Evolutionary conservation across 2,329 filamentous ascomycete species (phyloP).

Genomic region (Colletotrichum horii): DNA sequence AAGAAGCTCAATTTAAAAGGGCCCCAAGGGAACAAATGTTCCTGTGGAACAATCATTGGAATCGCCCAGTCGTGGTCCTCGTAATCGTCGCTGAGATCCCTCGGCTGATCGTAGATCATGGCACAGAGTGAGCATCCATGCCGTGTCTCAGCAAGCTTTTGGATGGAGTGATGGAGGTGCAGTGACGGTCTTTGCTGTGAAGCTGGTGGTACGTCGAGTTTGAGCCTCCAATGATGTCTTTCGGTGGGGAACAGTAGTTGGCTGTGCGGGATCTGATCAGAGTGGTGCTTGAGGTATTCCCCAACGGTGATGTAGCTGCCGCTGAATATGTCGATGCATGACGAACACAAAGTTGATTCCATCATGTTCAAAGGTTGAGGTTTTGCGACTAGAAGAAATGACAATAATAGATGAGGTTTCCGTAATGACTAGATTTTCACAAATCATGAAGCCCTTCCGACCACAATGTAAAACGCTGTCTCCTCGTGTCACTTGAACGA

Average conservation of each 20-base stretch:
- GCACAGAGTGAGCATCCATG: background rate
- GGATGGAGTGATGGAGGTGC: background rate
- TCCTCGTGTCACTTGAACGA: background rate
- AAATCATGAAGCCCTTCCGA: background rate
- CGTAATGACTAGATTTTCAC: background rate
- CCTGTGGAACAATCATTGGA: background rate
- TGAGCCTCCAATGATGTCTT: background rate
- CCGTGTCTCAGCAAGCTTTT: background rate
- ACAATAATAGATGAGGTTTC: background rate
- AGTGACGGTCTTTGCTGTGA: background rate
- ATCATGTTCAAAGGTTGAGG: background rate
- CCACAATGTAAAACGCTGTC: background rate
- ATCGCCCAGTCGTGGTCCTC: background rate
- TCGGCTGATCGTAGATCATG: background rate
- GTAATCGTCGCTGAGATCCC: background rate
- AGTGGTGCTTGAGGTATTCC: background rate
- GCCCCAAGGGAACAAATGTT: background rate
- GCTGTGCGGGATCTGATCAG: background rate
- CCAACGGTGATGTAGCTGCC: background rate
- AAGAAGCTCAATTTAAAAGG: background rate
- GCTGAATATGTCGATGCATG: background rate
- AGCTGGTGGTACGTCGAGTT: background rate
- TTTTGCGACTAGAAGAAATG: accelerated
- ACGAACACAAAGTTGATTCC: background rate
- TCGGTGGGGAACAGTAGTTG: background rate